Conservation (phyloP, 1,139 yeast species). For the Entelexis paramagnoliae region DNA sequence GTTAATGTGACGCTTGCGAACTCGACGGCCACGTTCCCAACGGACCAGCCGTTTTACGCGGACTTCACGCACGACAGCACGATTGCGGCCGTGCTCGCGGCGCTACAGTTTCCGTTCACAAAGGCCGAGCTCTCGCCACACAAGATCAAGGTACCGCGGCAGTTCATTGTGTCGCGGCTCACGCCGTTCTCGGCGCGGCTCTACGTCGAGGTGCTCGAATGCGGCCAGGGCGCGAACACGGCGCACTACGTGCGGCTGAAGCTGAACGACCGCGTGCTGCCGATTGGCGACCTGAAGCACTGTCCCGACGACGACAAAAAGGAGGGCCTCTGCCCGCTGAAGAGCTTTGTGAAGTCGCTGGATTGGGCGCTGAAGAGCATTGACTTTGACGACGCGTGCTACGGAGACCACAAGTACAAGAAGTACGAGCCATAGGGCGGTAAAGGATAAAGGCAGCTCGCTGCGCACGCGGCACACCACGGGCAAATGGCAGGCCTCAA, state of each 20-base stretch:
- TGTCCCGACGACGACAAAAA: conserved; percentile 30
- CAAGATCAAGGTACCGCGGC: conserved; percentile 34
- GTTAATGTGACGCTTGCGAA: conserved; percentile 33
- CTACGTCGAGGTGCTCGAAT: conserved; percentile 34
- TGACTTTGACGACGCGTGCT: conserved; percentile 34
- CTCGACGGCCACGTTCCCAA: conserved; percentile 31
- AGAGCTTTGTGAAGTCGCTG: conserved; percentile 32
- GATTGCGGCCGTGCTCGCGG: conserved; percentile 34
- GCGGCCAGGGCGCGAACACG: conserved; percentile 26
- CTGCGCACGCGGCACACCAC: no score
- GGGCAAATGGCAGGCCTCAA: no score
- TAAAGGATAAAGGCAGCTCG: not conserved
- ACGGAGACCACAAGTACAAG: conserved; percentile 23
- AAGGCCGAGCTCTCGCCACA: conserved; percentile 31
- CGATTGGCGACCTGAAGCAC: conserved; percentile 31
- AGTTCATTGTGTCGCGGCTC: conserved; percentile 35
- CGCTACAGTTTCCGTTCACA: conserved; percentile 34
- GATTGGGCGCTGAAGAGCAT: conserved; percentile 28
- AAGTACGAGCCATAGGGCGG: conserved; percentile 2
- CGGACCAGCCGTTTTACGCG: conserved; percentile 36
- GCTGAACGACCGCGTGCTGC: conserved; percentile 36
- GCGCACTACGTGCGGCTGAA: conserved; percentile 31
- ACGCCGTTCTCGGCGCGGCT: conserved; percentile 39
- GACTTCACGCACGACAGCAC: conserved; percentile 39
- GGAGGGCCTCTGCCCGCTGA: conserved; percentile 33